Percentiles rank a stretch among this genome's conserved stretches.
Conservation (phyloP, 768 basidiomycete genomes). For the Chalciporus pseudorubinellus region DNA sequence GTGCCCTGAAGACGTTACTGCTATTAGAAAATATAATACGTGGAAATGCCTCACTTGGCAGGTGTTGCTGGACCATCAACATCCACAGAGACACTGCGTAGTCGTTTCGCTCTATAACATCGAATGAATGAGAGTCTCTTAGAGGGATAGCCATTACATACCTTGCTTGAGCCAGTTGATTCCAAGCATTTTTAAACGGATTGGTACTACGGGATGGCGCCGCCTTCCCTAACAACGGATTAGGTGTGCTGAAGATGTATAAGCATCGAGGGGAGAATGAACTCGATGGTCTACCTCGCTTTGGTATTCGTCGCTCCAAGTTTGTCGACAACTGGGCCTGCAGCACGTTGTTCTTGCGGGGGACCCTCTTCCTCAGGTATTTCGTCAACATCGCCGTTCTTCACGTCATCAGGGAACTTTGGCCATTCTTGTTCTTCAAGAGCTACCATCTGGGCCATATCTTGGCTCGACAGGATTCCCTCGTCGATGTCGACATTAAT, state of each 20-base stretch:
- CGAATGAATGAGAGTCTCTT: background rate
- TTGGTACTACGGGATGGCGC: background rate
- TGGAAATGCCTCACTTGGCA: slow-evolving; percentile 19
- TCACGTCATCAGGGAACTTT: slow-evolving; percentile 2
- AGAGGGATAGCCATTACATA: background rate
- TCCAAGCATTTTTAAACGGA: slow-evolving; percentile 18
- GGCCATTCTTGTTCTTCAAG: slow-evolving; percentile 22
- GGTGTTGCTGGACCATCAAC: slow-evolving; percentile 10
- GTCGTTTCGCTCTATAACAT: slow-evolving; percentile 22
- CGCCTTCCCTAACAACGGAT: background rate
- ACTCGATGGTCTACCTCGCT: background rate
- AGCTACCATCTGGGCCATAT: slow-evolving; percentile 29
- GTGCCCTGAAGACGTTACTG: slow-evolving; percentile 2
- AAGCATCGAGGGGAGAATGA: background rate
- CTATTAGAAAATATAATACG: background rate
- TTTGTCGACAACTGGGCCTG: background rate
- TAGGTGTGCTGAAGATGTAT: background rate
- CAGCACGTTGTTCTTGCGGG: background rate
- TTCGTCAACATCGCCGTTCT: slow-evolving; percentile 17
- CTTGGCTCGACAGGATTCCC: slow-evolving; percentile 31
- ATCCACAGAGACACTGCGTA: slow-evolving; percentile 20
- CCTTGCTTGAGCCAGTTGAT: slow-evolving; percentile 17
- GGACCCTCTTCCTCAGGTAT: slow-evolving; percentile 10
- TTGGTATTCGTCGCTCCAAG: background rate
- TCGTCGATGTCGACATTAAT: slow-evolving; percentile 33